Evolutionary conservation across 495 filamentous ascomycete genomes (phyloP).

Genomic region (Hamigera avellanea): DNA sequence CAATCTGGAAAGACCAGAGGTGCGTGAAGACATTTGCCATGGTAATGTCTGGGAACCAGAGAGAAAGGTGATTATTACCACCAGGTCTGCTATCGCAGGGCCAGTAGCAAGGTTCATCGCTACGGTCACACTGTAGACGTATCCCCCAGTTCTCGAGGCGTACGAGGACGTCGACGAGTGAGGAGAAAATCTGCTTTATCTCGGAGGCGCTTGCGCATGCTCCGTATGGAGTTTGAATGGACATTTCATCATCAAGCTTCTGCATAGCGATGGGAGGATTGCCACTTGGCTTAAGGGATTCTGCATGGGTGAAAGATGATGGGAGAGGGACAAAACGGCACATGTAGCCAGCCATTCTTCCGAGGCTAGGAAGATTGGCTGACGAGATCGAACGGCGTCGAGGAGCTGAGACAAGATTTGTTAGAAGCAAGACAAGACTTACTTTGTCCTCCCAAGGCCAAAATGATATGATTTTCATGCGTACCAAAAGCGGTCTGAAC

Average conservation of each 20-base stretch:
- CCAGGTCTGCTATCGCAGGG: too few species aligned
- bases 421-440: too few species aligned
- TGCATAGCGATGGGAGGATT: conserved; percentile 15
- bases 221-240: conserved; percentile 2
- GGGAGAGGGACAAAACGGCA: conserved; percentile 15
- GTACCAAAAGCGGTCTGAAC: conserved; percentile 21
- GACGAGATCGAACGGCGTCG: conserved; percentile 8
- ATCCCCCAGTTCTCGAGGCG: conserved; percentile 9
- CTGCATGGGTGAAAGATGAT: conserved; percentile 19
- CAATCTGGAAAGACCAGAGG: conserved; percentile 21
- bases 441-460: neutral
- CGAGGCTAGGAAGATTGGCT: conserved; percentile 13
- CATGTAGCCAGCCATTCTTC: conserved; percentile 19
- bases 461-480: neutral
- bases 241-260: neutral
- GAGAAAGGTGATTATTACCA: neutral
- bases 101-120: too few species aligned
- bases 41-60: conserved; percentile 24
- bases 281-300: conserved; percentile 14
- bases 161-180: too few species aligned
- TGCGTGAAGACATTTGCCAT: conserved; percentile 23
- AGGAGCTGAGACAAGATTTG: conserved; percentile 2
- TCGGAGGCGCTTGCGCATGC: neutral
- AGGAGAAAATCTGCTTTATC: neutral
- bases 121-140: too few species aligned